These are phyloP conservation scores for Dactylella cylindrospora DNA, from an alignment of 2,329 filamentous ascomycete genomes.

Conservation along the genomic window DNA sequence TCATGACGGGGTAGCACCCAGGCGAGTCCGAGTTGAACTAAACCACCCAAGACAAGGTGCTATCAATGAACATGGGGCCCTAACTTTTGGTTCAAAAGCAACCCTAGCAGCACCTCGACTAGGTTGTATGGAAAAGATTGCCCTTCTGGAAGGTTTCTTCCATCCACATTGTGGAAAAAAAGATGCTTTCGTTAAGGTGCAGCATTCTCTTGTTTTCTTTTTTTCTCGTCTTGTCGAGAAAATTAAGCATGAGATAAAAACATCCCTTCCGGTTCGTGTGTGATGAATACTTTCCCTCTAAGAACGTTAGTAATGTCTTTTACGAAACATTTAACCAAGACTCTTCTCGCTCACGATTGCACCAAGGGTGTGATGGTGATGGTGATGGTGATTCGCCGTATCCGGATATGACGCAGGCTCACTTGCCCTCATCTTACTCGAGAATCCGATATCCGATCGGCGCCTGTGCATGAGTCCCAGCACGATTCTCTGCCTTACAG, in stretches of 20 bases:
- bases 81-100: no score
- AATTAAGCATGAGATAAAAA: not conserved
- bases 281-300: not conserved
- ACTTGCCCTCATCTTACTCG: no score
- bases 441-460: no score
- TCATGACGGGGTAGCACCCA: conserved; percentile 6
- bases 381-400: not conserved
- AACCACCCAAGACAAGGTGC: no score
- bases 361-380: not conserved
- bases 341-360: not conserved
- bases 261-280: no score
- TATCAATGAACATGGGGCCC: no score
- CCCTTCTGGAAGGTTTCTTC: conserved; percentile 37
- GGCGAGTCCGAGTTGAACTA: conserved; percentile 44
- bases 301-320: not conserved
- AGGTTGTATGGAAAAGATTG: conserved; percentile 36
- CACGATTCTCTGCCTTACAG: no score
- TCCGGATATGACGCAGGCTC: no score
- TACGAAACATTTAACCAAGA: conserved; percentile 1
- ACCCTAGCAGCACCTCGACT: no score
- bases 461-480: no score
- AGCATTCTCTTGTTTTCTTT: no score
- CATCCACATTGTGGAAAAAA: conserved; percentile 4
- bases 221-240: conserved; percentile 1
- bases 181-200: no score